Evolutionary conservation across 257 asterid genomes (phyloP).

Genomic region (Penstemon davidsonii): DNA sequence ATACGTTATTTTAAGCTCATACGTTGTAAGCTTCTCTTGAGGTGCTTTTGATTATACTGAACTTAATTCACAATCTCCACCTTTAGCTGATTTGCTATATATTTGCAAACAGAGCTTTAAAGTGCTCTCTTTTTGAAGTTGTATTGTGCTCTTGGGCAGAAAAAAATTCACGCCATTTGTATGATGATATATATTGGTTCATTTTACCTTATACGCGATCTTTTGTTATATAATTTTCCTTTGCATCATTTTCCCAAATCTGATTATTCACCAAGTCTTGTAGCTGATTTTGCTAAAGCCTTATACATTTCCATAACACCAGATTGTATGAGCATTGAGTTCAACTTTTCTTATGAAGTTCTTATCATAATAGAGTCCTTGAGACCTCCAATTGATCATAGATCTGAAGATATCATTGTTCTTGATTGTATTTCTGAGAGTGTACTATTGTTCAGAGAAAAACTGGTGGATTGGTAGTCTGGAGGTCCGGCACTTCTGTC

Average conservation of each 20-base stretch:
- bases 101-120: not conserved
- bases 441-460: slow-evolving; percentile 59
- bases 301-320: not conserved
- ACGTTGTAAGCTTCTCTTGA: no score
- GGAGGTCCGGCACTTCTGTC: slow-evolving; percentile 96
- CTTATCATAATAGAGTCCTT: not conserved
- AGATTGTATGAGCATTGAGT: not conserved
- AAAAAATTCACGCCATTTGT: not conserved
- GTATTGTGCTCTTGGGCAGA: slow-evolving; percentile 7
- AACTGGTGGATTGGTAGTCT: slow-evolving; percentile 94
- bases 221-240: not conserved
- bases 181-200: slow-evolving; percentile 3
- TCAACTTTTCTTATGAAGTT: not conserved
- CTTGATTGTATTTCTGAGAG: slow-evolving; percentile 19
- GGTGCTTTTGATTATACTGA: no score
- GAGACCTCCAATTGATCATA: not conserved
- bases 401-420: slow-evolving; percentile 7
- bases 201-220: not conserved
- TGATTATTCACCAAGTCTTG: slow-evolving; percentile 4
- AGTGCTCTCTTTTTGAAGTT: slow-evolving; percentile 4
- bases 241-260: slow-evolving; percentile 11
- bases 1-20: no score
- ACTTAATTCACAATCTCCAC: no score
- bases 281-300: slow-evolving; percentile 9
- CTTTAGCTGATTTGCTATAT: no score